Evolutionary conservation across 345 rosid species (phyloP).

Genomic region (Bruguiera parviflora): DNA sequence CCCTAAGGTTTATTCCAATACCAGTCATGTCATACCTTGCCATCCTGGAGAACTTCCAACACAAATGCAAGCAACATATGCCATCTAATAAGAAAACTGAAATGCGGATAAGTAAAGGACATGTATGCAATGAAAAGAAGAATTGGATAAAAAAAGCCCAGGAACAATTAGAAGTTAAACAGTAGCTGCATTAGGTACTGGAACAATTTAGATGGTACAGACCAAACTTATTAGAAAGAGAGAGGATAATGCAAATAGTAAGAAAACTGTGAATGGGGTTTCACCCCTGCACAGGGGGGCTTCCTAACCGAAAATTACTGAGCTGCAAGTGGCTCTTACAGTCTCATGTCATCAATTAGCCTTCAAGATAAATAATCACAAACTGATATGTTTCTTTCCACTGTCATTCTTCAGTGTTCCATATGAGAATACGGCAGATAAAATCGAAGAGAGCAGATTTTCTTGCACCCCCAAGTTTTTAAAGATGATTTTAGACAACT

Average conservation of each 20-base stretch:
- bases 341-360: too few relatives aligned
- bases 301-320: too few relatives aligned
- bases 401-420: too few relatives aligned
- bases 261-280: neutral
- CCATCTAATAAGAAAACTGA: slow-evolving; percentile 33
- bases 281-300: too few relatives aligned
- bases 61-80: slow-evolving; percentile 25
- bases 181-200: neutral
- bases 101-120: slow-evolving; percentile 28
- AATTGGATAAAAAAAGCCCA: neutral
- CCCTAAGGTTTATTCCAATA: slow-evolving; percentile 90
- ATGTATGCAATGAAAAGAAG: neutral
- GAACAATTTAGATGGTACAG: too few relatives aligned
- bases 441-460: too few relatives aligned
- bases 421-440: too few relatives aligned
- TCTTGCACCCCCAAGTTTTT: too few relatives aligned
- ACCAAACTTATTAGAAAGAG: neutral
- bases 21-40: slow-evolving; percentile 91
- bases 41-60: slow-evolving; percentile 89
- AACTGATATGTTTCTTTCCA: too few relatives aligned
- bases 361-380: too few relatives aligned
- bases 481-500: too few relatives aligned
- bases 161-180: neutral
- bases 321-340: too few relatives aligned
- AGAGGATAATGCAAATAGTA: neutral